phyloP scores from a whole-genome alignment of 2,329 filamentous ascomycete species.

The Tolypocladium tundrense region DNA sequence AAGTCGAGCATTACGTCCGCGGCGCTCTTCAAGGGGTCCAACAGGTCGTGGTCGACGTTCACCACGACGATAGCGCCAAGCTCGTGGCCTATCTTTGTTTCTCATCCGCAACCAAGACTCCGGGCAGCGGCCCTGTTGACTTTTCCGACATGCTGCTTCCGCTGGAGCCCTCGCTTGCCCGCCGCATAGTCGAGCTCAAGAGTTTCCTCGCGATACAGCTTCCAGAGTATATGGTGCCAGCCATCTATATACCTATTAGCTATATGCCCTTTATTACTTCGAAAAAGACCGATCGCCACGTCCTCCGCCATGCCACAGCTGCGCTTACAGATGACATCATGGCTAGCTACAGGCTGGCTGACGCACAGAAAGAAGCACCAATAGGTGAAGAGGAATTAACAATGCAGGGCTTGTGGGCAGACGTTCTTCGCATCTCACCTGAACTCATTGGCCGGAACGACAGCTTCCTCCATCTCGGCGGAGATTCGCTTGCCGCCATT shows the following conservation, averaged over 20 bases:
- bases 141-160: no score
- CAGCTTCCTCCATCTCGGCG: constrained; percentile 10
- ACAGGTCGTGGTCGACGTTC: not conserved
- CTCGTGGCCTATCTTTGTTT: constrained; percentile 1
- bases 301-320: not conserved
- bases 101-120: not conserved
- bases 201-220: not conserved
- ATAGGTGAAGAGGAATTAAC: constrained; percentile 1
- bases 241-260: constrained; percentile 2
- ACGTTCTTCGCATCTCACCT: constrained; percentile 4
- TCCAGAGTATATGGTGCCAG: constrained; percentile 1
- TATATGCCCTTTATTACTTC: constrained; percentile 4
- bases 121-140: not conserved
- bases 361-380: not conserved
- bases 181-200: no score
- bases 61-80: not conserved
- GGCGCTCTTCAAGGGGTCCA: not conserved
- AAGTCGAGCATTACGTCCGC: not conserved
- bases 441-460: constrained; percentile 6
- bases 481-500: constrained; percentile 12
- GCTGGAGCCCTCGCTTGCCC: no score
- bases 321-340: not conserved
- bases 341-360: not conserved
- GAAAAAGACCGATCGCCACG: constrained; percentile 3
- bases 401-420: constrained; percentile 8